Evolutionary conservation across 1,284 basidiomycete genomes (phyloP).

Genomic region (Ustilago tritici): DNA sequence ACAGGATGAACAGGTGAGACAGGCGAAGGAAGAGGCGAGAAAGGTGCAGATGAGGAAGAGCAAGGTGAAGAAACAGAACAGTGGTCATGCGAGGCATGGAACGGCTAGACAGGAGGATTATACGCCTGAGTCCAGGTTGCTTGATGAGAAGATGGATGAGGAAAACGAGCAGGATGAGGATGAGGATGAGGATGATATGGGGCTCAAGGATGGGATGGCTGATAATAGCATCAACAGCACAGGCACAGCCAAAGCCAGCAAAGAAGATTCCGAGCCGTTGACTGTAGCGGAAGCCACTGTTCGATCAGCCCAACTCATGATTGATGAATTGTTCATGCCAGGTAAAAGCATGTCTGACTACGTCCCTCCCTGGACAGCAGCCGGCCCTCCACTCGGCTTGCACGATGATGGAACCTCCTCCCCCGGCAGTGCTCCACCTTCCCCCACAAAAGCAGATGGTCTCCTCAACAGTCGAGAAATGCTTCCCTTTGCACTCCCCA

Average conservation of each 20-base stretch:
- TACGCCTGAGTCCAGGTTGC: slow-evolving; percentile 15
- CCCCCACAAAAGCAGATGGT: slow-evolving; percentile 30
- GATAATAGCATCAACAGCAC: slow-evolving; percentile 44
- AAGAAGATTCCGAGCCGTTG: slow-evolving; percentile 23
- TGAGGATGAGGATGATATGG: slow-evolving; percentile 19
- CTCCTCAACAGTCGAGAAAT: slow-evolving; percentile 86
- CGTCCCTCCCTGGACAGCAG: slow-evolving; percentile 54
- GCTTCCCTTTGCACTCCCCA: slow-evolving; percentile 87
- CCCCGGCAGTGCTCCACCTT: slow-evolving; percentile 23
- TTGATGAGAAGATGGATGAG: slow-evolving; percentile 16
- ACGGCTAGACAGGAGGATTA: slow-evolving; percentile 59
- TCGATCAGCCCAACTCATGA: slow-evolving; percentile 41
- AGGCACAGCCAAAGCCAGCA: slow-evolving; percentile 29
- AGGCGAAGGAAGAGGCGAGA: slow-evolving; percentile 40
- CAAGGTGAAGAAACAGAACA: slow-evolving; percentile 28
- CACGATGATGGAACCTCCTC: slow-evolving; percentile 26
- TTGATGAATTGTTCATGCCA: slow-evolving; percentile 57
- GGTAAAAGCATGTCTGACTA: slow-evolving; percentile 62
- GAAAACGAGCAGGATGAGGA: slow-evolving; percentile 12
- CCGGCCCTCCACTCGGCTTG: slow-evolving; percentile 41
- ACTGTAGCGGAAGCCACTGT: slow-evolving; percentile 47
- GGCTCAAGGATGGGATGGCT: slow-evolving; percentile 2
- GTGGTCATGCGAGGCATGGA: slow-evolving; percentile 46
- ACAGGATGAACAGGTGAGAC: slow-evolving; percentile 40
- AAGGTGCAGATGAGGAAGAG: slow-evolving; percentile 30